Base-by-base conservation (phyloP, 768 basidiomycete species). In the Russula dissimulans region DNA sequence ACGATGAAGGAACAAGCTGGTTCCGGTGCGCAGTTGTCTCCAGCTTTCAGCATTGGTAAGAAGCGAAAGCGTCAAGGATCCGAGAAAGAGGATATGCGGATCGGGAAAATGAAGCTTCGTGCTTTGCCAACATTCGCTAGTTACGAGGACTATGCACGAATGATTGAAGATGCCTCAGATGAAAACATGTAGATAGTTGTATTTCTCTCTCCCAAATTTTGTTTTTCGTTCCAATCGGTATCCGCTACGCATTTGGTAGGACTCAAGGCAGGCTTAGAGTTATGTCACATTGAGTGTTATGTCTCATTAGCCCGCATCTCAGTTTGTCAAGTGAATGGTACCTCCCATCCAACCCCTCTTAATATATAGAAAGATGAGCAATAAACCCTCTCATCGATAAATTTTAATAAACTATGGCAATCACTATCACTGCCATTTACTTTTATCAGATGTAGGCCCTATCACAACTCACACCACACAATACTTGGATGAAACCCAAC, bases 61-160 rank as follows among this genome's bases (percentile, higher is more conserved):
- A 74, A 64, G 39, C 57, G 64, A 29, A 83, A 80, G 69, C 75
- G 81, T 60, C 83, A 81, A 68, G 68, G 73, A 49, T 70, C 65
- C 14, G 72, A 68, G 26, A 71, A 72, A 11, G 71, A 75, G 22
- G 73, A 75, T 29, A 67, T 70, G 52, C 72, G 73, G 59, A 76
- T 71, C 68, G 80, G 78, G 72, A 79, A 84, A 73, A 90, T 90
- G 76, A 91, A 85, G 74, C 68, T 81, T 69, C 77, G 76, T 59
- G 78, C 81, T 10, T 69, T 91, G 64, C 88, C 89, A 5, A 91
- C 86, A 39, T 93, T 93, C 69, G 91, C 90, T 11, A 89, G 82
- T 68, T 91, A 91, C 67, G 91, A 93, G 60, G 90, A 91, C 59
- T 93, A 91, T 65, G 86, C 85, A 47, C 84, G 77, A 73, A 78